These are phyloP conservation scores for Amanita thiersii DNA, from an alignment of 768 basidiomycete species.

Conservation along the genomic window DNA sequence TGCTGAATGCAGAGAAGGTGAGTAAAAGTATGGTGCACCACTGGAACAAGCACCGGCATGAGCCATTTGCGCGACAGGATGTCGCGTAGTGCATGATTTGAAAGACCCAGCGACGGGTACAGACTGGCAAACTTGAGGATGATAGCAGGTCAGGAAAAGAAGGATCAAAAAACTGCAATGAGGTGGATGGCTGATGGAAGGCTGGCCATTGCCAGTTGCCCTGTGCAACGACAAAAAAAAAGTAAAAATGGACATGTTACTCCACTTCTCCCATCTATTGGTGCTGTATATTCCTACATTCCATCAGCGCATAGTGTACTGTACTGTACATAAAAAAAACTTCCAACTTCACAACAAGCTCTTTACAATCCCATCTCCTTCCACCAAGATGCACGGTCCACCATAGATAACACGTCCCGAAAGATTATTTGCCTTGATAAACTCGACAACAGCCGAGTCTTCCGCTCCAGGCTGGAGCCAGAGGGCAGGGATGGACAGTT, in stretches of 20 bases:
- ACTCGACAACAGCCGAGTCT: slow-evolving; percentile 53
- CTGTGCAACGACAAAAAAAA: too few relatives aligned
- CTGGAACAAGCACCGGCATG: neutral
- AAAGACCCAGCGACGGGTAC: too few relatives aligned
- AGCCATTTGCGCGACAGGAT: too few relatives aligned
- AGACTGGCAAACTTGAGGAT: neutral
- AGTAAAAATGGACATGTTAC: too few relatives aligned
- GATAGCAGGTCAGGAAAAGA: too few relatives aligned
- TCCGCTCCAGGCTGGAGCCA: slow-evolving; percentile 92
- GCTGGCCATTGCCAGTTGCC: neutral
- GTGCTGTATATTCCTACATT: neutral
- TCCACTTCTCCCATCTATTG: neutral
- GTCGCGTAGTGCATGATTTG: too few relatives aligned
- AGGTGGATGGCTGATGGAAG: neutral
- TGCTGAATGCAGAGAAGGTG: neutral
- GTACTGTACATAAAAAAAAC: neutral
- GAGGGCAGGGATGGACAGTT: slow-evolving; percentile 62
- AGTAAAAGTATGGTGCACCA: neutral
- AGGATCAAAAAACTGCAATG: too few relatives aligned
- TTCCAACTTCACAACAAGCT: slow-evolving; percentile 13
- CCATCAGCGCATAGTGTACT: neutral
- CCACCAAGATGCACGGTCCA: slow-evolving; percentile 76
- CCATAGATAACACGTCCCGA: slow-evolving; percentile 66
- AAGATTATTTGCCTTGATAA: slow-evolving; percentile 58
- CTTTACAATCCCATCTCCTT: slow-evolving; percentile 55